Percentiles rank a stretch among this genome's conserved stretches.
Conservation (phyloP, 1,139 yeast species). For the Komagataea norvegica region DNA sequence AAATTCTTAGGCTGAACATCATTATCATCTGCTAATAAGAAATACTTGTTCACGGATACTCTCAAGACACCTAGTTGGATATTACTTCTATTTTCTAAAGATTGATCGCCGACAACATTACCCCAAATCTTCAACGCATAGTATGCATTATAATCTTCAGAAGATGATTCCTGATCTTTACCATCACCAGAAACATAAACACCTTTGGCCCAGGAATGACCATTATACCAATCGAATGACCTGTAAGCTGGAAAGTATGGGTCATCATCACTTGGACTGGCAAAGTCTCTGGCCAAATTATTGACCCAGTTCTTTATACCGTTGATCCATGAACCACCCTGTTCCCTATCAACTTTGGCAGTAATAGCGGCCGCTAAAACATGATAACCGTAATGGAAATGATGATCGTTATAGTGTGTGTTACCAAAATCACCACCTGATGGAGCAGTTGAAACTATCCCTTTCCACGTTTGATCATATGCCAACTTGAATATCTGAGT, state of each 20-base stretch:
- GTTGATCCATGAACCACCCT: conserved; percentile 48
- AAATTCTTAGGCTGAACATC: conserved; percentile 47
- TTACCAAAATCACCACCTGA: conserved; percentile 64
- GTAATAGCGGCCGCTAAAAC: conserved; percentile 68
- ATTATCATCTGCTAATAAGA: conserved; percentile 50
- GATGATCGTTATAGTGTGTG: conserved; percentile 75
- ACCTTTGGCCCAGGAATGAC: conserved; percentile 83
- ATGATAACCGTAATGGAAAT: conserved; percentile 77
- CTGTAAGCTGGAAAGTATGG: conserved; percentile 67
- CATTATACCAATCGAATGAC: conserved; percentile 73
- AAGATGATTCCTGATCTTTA: conserved; percentile 71
- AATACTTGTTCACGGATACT: conserved; percentile 56
- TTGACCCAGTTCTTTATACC: conserved; percentile 54
- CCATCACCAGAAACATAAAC: conserved; percentile 72
- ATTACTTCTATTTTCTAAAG: conserved; percentile 52
- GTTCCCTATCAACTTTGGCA: conserved; percentile 47
- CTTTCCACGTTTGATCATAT: conserved; percentile 69
- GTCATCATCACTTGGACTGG: conserved; percentile 57
- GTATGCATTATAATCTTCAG: conserved; percentile 72
- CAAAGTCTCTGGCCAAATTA: conserved; percentile 60
- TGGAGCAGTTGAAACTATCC: conserved; percentile 62
- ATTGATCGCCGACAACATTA: conserved; percentile 44
- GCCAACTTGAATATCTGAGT: conserved; percentile 50
- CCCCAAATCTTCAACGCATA: conserved; percentile 75
- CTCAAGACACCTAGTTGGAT: conserved; percentile 58